Base-by-base conservation (phyloP, 306 rosid genomes). In the Bauhinia variegata region DNA sequence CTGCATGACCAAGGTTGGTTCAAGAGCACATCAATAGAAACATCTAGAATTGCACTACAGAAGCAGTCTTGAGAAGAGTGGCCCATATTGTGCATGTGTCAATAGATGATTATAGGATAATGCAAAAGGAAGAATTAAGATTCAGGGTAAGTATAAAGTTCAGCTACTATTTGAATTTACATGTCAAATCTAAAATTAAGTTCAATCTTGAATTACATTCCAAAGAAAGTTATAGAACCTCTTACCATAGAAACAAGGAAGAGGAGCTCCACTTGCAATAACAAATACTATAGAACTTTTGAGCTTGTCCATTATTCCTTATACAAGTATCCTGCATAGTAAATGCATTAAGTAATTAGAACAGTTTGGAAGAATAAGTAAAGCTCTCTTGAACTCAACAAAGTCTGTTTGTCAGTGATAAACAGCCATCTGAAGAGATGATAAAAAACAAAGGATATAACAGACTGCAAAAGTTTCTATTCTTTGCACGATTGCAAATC, bases 321-420 rank as follows among this genome's bases (percentile, higher is more conserved):
- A 57, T 70, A 67, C 72, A 67, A 66, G 74, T 77, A 80, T 70
- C 83, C 88, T 83, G 85, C 79, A 83, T 66, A 77, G 59, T 73
- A 41, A 66, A 73, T 41, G 69, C 54, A 41, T 4, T 44, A 60
- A 70, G 33, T 36, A 62, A 73, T 70, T 62, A 70, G 52, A 50
- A 61, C 51, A 62, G 47, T 42, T 39, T 14, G 11, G 30, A 36
- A 19, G 16, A 10, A 37, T 46, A 55, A 14, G 51, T 8, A 53
- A n/a, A 28, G 11, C 30, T 4, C 14, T 34, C 41, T 19, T 38
- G 23, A 71, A 61, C 38, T 53, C 58, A 2, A 19, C 36, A 48
- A 19, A 56, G 48, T 34, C 57, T 34, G 68, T 50, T 15, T 44
- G 50, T 44, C 5, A 11, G 11, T 11, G n/a, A 44, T 44, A 43